These are phyloP conservation scores for Pelargonium myrrhifolium DNA, from an alignment of 441 rosid species.

Conservation along the genomic window DNA sequence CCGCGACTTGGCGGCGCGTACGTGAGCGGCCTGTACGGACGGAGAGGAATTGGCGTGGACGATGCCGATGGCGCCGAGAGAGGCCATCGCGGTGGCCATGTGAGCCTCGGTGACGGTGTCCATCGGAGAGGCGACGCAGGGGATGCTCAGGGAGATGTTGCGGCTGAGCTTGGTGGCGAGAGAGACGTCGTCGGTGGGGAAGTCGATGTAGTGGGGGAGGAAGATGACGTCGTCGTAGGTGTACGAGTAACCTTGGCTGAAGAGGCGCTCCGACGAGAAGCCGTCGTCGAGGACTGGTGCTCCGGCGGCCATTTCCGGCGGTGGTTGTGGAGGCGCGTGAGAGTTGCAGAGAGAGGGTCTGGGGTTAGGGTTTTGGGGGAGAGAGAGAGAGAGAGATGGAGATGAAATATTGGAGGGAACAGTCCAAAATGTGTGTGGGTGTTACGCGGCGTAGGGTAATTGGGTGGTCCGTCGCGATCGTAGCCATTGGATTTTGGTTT, in stretches of 20 bases:
- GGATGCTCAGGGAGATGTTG: constrained; percentile 63
- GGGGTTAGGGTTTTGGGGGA: neutral
- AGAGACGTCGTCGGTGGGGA: constrained; percentile 66
- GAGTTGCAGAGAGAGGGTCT: neutral
- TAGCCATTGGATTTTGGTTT: no score
- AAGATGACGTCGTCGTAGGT: constrained; percentile 85
- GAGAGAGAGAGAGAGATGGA: neutral
- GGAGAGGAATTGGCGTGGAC: constrained; percentile 59
- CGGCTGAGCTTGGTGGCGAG: constrained; percentile 62
- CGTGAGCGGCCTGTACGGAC: constrained; percentile 48
- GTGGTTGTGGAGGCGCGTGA: neutral
- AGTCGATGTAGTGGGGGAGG: constrained; percentile 83
- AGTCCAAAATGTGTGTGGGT: neutral
- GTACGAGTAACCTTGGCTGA: constrained; percentile 70
- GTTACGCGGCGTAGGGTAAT: neutral
- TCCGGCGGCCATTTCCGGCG: neutral
- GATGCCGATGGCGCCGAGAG: constrained; percentile 72
- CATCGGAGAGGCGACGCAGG: constrained; percentile 93
- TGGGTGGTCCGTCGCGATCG: no score
- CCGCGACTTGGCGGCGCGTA: constrained; percentile 63
- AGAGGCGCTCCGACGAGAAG: constrained; percentile 42
- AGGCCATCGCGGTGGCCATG: constrained; percentile 90
- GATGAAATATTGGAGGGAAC: neutral
- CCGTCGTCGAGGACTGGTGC: constrained; percentile 47
- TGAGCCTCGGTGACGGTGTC: constrained; percentile 86